Base-by-base conservation (phyloP, 1,139 yeast genomes). In the Pichia inconspicua region DNA sequence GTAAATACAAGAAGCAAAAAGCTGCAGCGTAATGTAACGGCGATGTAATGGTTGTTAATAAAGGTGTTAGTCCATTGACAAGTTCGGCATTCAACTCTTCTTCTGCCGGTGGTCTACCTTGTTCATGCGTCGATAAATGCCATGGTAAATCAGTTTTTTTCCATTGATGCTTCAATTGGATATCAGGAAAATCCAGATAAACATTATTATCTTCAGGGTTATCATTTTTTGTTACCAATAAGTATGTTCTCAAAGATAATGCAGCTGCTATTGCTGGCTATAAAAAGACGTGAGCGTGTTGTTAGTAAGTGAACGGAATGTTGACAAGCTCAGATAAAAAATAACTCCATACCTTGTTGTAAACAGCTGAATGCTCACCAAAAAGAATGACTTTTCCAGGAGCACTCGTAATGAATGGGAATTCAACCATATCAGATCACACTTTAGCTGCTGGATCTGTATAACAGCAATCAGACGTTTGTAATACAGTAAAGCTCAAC, bases 311-410 rank as follows among this genome's bases (percentile, higher is more conserved):
- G 15, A 14, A 22, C n/a, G 9, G 8, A 37, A 22, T 22, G 22
- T 5, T 22, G 22, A 22, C 11, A 37, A 17, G 27, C 25, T 38
- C 25, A 22, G 28, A 31, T 17, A 25, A 14, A 19, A 2, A 35
- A 25, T 15, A 12, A n/a, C 53, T 49, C 55, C 77, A 64, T 54
- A 74, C 78, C 59, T 86, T 86, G 47, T 87, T 82, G 63, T 86
- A 87, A 2, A 92, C 99, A 2, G 95, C 97, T 2, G 97, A 87
- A 63, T 92, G 99, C 63, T 92, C 98, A 25, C 99, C 99, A 63
- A 89, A 94, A 42, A 94, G 75, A 58, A 92, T 94, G 40, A 89
- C 96, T 63, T 94, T 92, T 8, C 97, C 99, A 0, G 99, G 98
- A 1, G 99, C 95, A 52, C 96, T 86, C 2, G 88, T 87, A 49